Conservation (phyloP, 1,139 yeast species). For the Sugiyamaella grinbergsii region DNA sequence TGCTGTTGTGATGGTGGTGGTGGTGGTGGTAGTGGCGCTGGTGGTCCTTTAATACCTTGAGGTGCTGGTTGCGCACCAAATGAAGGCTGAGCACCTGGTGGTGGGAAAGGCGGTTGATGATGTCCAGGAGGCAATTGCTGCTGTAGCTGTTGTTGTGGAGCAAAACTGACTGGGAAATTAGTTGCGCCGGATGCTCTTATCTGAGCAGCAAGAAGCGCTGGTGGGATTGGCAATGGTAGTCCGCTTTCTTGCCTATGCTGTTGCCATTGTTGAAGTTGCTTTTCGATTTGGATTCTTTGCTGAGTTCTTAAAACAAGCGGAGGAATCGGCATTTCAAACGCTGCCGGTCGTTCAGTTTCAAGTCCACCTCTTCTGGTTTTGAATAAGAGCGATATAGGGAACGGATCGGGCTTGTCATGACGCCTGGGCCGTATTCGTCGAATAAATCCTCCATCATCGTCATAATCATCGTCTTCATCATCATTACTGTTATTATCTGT, state of each 20-base stretch:
- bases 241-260: slow-evolving; percentile 8
- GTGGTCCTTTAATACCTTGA: too few relatives aligned
- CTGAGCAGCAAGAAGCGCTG: slow-evolving; percentile 1
- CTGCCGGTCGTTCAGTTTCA: slow-evolving; percentile 30
- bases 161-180: background rate
- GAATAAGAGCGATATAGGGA: slow-evolving; percentile 21
- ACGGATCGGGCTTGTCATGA: slow-evolving; percentile 19
- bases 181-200: slow-evolving; percentile 12
- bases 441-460: slow-evolving; percentile 15
- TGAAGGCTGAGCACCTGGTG: slow-evolving; percentile 9
- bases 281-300: slow-evolving; percentile 11
- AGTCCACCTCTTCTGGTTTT: slow-evolving; percentile 34
- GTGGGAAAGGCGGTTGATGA: slow-evolving; percentile 8
- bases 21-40: too few relatives aligned
- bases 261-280: slow-evolving; percentile 18
- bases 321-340: slow-evolving; percentile 32
- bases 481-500: slow-evolving; percentile 18
- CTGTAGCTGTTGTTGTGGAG: too few relatives aligned
- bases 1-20: too few relatives aligned
- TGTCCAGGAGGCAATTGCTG: slow-evolving; percentile 15
- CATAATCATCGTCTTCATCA: slow-evolving; percentile 18
- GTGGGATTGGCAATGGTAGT: slow-evolving; percentile 10
- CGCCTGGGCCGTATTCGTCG: slow-evolving; percentile 13
- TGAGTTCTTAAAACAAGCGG: slow-evolving; percentile 23
- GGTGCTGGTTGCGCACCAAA: background rate